Conservation (phyloP, 1,284 basidiomycete species). For the Mycena citricolor region DNA sequence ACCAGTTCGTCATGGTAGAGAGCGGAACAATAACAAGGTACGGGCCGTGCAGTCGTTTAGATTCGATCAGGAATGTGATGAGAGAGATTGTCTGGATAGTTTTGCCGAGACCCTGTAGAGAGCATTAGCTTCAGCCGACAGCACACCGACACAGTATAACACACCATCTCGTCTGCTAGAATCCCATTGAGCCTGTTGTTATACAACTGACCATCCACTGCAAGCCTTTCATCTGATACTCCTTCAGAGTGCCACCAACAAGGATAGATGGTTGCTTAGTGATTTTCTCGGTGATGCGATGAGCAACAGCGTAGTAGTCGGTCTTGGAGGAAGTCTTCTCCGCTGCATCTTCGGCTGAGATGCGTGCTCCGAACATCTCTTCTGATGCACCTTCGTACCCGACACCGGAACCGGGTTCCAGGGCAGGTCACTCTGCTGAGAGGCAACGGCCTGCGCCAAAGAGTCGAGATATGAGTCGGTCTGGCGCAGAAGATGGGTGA, state of each 20-base stretch:
- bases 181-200: constrained; percentile 98
- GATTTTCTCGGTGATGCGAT: constrained; percentile 90
- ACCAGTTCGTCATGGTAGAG: constrained; percentile 99
- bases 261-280: constrained; percentile 82
- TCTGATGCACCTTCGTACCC: constrained; percentile 85
- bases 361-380: constrained; percentile 86
- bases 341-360: constrained; percentile 52
- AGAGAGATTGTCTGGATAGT: constrained; percentile 97
- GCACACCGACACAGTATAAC: constrained; percentile 25
- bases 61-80: constrained; percentile 94
- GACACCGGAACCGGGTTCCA: too few relatives aligned
- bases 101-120: constrained; percentile 86
- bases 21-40: constrained; percentile 98
- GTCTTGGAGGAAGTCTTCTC: constrained; percentile 61
- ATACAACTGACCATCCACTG: constrained; percentile 99
- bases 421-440: constrained; percentile 85
- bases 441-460: constrained; percentile 90
- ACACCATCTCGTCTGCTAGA: constrained; percentile 96
- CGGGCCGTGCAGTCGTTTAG: constrained; percentile 89
- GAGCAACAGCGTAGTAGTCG: constrained; percentile 97
- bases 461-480: constrained; percentile 96
- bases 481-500: constrained; percentile 93
- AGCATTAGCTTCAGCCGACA: constrained; percentile 18
- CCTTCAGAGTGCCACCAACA: constrained; percentile 84
- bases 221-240: constrained; percentile 89